A percentile compares a stretch with the other conserved stretches of the same genome.
phyloP scores from a whole-genome alignment of 2,329 filamentous ascomycete genomes.

The Trichoderma semiorbis region DNA sequence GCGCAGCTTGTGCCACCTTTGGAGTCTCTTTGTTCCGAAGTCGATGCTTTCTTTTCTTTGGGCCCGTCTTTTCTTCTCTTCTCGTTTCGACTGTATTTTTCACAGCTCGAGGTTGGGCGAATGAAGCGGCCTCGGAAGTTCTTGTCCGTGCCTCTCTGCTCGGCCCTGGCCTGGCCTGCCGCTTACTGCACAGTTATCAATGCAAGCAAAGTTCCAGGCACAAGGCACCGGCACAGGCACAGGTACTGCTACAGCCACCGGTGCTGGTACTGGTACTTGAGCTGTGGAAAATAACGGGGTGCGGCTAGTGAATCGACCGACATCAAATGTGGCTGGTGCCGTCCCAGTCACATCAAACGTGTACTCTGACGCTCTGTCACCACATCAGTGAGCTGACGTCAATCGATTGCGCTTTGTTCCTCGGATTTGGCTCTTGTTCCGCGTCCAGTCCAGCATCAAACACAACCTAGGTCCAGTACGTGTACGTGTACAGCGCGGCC shows the following conservation, averaged over 20 bases:
- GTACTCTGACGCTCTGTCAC: constrained; percentile 1
- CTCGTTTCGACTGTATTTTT: constrained; percentile 22
- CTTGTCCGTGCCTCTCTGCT: background rate
- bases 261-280: background rate
- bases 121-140: constrained; percentile 1
- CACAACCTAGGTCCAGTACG: background rate
- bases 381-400: constrained; percentile 15
- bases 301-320: background rate
- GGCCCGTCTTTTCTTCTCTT: background rate
- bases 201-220: background rate
- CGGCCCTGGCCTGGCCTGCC: background rate
- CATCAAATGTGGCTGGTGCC: constrained; percentile 7
- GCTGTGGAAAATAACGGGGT: background rate
- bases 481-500: background rate
- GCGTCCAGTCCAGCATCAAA: background rate
- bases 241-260: background rate
- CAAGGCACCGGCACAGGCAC: background rate
- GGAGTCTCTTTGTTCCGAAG: background rate
- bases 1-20: background rate
- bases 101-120: background rate
- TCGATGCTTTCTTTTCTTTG: background rate
- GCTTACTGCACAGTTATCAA: background rate
- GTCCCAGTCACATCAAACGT: constrained; percentile 7
- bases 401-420: background rate
- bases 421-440: background rate